Base-by-base conservation (phyloP, 225 moss, liverwort and hornwort genomes). In the Antitrichia curtipendula region DNA sequence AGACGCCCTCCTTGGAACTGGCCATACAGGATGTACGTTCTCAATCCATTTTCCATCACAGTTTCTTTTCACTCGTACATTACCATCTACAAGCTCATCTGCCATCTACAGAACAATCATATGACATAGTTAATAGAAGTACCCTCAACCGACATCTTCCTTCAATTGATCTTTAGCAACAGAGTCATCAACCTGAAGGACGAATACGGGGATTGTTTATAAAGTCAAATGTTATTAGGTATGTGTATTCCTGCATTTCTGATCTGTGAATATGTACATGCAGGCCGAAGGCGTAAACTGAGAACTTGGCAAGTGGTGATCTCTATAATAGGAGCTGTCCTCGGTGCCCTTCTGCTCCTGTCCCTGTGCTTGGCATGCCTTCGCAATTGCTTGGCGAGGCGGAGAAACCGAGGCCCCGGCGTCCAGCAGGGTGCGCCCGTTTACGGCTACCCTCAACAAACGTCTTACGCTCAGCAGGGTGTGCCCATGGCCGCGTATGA, bases 401-500 rank as follows among this genome's bases (percentile, higher is more conserved):
- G 88, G 21, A 68, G 75, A 54, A 2, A 45, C 43, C 71, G 71
- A 15, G 74, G 19, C 25, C 56, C 49, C 59, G 15, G 31, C 10
- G 56, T n/a, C 14, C 75, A 50, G 75, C 74, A 50, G 32, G 74
- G 74, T 7, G 12, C 72, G 0, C 78, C 85, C 3, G 89, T 19
- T 1, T 52, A 91, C 20, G 79, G 87, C 32, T 86, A 86, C 73
- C 82, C 89, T 12, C 90, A 91, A 7, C 91, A 91, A 65, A 10
- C 85, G 28, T 1, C 82, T 0, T 66, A 82, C 54, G 47, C 87
- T n/a, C 89, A 88, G 75, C 90, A 90, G 80, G 90, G 88, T 2
- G 90, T 92, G 58, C 90, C 90, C 43, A 86, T 90, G 87, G 73
- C 61, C 18, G 32, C 49, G 49, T 88, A 92, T 5, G 90, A 73